phyloP scores from a whole-genome alignment of 2,329 filamentous ascomycete genomes.

The Ophiostoma himal-ulmi region DNA sequence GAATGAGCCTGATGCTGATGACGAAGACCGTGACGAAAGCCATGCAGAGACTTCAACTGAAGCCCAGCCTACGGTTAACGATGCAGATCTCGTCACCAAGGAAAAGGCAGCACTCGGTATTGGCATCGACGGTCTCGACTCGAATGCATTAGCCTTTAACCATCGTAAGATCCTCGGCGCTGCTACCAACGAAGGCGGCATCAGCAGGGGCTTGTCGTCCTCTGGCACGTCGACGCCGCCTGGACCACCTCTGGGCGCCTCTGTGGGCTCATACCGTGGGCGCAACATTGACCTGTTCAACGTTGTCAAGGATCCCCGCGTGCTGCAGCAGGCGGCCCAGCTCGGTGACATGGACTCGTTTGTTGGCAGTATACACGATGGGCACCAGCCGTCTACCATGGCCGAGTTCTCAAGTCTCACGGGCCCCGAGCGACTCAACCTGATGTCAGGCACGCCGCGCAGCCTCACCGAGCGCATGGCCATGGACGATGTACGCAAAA shows the following conservation, averaged over 20 bases:
- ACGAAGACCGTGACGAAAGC: not conserved
- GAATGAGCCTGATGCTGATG: not conserved
- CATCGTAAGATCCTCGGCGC: not conserved
- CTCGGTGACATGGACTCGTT: constrained; percentile 37
- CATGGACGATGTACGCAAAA: constrained; percentile 26
- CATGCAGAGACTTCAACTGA: not conserved
- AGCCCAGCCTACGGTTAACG: constrained; percentile 24
- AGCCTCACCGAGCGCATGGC: constrained; percentile 34
- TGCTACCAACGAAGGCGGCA: not conserved
- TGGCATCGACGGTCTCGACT: constrained; percentile 17
- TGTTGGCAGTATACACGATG: constrained; percentile 38
- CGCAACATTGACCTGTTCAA: constrained; percentile 33
- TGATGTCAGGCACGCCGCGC: constrained; percentile 29
- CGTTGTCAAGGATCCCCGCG: constrained; percentile 35
- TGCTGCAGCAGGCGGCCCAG: constrained; percentile 37
- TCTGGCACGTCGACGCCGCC: constrained; percentile 1
- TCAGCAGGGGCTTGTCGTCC: not conserved
- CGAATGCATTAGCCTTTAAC: constrained; percentile 16
- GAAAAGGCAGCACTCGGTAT: constrained; percentile 17
- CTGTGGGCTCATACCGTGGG: constrained; percentile 40
- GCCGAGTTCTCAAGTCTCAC: constrained; percentile 27
- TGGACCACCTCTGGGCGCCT: constrained; percentile 27
- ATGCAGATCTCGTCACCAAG: not conserved
- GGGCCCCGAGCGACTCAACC: constrained; percentile 7
- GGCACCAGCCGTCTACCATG: constrained; percentile 27